These are phyloP conservation scores for Sclerotinia glacialis DNA, from an alignment of 2,329 filamentous ascomycete species.

Conservation along the genomic window DNA sequence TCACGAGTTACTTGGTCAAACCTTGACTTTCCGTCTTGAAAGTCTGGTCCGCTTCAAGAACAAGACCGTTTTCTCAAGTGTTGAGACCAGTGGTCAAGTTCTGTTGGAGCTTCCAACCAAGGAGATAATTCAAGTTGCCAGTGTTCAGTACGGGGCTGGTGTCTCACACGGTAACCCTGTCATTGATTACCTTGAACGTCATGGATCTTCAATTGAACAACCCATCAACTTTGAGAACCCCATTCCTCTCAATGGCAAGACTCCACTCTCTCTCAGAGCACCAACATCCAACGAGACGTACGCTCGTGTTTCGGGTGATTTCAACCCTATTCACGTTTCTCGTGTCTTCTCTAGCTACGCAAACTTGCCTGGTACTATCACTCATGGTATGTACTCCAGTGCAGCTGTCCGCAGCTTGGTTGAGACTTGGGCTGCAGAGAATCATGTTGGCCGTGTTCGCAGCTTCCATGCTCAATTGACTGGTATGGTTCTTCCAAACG, in stretches of 20 bases:
- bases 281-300: slow-evolving; percentile 98
- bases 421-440: slow-evolving; percentile 98
- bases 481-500: slow-evolving; percentile 98
- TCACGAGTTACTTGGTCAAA: slow-evolving; percentile 86
- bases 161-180: slow-evolving; percentile 94
- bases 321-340: slow-evolving; percentile 98
- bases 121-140: slow-evolving; percentile 96
- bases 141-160: slow-evolving; percentile 90
- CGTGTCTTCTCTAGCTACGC: slow-evolving; percentile 95
- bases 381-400: slow-evolving; percentile 99
- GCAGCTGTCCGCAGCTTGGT: slow-evolving; percentile 93
- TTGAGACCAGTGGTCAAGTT: slow-evolving; percentile 89
- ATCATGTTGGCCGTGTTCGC: slow-evolving; percentile 93
- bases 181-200: slow-evolving; percentile 88
- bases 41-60: slow-evolving; percentile 93
- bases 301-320: slow-evolving; percentile 94
- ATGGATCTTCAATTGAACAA: slow-evolving; percentile 91
- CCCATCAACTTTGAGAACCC: slow-evolving; percentile 96
- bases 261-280: slow-evolving; percentile 81
- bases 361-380: slow-evolving; percentile 93
- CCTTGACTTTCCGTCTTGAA: slow-evolving; percentile 91
- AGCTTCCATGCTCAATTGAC: slow-evolving; percentile 96
- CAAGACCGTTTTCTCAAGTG: slow-evolving; percentile 83
- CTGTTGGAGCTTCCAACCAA: slow-evolving; percentile 93
- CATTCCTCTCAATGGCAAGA: slow-evolving; percentile 91